Conservation (phyloP, 352 stramenopile species). For the Phytophthora constricta region DNA sequence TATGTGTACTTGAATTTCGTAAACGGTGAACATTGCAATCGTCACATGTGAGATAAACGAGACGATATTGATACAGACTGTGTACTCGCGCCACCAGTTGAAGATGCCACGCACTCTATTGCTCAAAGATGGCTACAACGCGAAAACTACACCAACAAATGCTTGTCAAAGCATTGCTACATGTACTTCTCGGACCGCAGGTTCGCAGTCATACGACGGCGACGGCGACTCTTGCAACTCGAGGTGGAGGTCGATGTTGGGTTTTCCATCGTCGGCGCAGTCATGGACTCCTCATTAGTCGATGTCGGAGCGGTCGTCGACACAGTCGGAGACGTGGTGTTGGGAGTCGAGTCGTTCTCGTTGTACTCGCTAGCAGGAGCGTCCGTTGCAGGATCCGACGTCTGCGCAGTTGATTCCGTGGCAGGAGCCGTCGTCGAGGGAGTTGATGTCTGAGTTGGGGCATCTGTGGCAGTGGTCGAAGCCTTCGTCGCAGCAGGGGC, state of each 20-base stretch:
- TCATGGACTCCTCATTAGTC: constrained; percentile 9
- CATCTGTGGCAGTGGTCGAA: background rate
- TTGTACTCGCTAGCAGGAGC: constrained; percentile 17
- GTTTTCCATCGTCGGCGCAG: constrained; percentile 10
- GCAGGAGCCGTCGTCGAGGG: background rate
- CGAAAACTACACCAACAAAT: background rate
- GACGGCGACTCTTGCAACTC: constrained; percentile 30
- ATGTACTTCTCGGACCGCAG: constrained; percentile 41
- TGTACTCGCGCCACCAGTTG: background rate
- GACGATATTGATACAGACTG: background rate
- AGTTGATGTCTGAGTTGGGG: too few relatives aligned
- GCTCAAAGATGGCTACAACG: background rate
- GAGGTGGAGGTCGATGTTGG: constrained; percentile 7
- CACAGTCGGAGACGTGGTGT: constrained; percentile 11
- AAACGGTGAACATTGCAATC: background rate
- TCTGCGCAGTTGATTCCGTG: constrained; percentile 2
- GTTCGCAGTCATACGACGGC: constrained; percentile 37
- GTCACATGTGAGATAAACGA: background rate
- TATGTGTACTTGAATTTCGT: background rate
- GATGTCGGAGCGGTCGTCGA: constrained; percentile 8
- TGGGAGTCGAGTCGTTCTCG: constrained; percentile 17
- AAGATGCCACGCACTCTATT: background rate
- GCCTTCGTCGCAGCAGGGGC: constrained; percentile 11
- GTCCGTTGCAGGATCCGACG: constrained; percentile 1
- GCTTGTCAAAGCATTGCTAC: too few relatives aligned